These are phyloP conservation scores for Monascus purpureus DNA, from an alignment of 495 filamentous ascomycete genomes.

Conservation along the genomic window DNA sequence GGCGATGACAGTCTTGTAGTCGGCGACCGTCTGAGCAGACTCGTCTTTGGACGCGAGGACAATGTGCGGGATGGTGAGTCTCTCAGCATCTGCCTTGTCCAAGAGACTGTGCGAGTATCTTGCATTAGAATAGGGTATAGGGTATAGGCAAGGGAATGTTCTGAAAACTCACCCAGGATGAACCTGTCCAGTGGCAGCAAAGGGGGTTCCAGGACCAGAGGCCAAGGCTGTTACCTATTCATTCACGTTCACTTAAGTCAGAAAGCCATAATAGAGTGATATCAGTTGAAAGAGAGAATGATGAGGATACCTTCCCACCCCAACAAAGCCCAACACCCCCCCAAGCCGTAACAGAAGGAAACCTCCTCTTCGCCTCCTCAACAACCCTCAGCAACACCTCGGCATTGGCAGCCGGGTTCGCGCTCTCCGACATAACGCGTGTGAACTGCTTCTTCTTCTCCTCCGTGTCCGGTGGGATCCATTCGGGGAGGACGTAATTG, in stretches of 20 bases:
- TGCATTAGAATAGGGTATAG: too few species aligned
- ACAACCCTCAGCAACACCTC: constrained; percentile 12
- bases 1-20: constrained; percentile 23
- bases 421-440: constrained; percentile 15
- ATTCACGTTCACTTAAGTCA: too few species aligned
- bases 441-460: constrained; percentile 24
- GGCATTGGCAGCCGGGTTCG: constrained; percentile 11
- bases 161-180: constrained; percentile 34
- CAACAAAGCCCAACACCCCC: constrained; percentile 34
- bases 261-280: too few species aligned
- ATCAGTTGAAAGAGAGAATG: too few species aligned
- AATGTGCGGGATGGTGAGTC: constrained; percentile 37
- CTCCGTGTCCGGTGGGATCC: constrained; percentile 26
- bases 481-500: constrained; percentile 12
- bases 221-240: constrained; percentile 26
- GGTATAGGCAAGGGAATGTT: too few species aligned
- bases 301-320: constrained; percentile 37
- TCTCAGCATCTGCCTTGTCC: constrained; percentile 27
- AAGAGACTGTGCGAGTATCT: constrained; percentile 21
- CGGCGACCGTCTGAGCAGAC: constrained; percentile 22
- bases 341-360: constrained; percentile 18
- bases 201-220: constrained; percentile 24
- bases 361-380: constrained; percentile 11
- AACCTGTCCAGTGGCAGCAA: constrained; percentile 33
- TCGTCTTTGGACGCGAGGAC: constrained; percentile 41